Base-by-base conservation (phyloP, 2,329 filamentous ascomycete genomes). In the Chaetothyriales sp. region DNA sequence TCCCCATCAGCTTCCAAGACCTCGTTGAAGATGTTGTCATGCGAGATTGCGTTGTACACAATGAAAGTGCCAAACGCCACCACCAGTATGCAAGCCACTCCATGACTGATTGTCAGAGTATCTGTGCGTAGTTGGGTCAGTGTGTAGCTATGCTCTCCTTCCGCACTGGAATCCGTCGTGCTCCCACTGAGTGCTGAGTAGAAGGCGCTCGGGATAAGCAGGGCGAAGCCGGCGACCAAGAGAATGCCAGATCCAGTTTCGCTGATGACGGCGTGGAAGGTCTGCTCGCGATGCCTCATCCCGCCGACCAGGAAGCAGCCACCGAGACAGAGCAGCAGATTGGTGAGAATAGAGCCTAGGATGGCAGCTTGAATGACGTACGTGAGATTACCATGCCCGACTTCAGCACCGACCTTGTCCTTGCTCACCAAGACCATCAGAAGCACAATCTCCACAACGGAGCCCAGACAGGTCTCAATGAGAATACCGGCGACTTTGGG, bases 291-390 rank as follows among this genome's bases (percentile, higher is more conserved):
- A 28, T 81, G 77, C 49, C 73, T 71, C 36, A 90, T 57, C 7
- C 87, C 86, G 43, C 85, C 85, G 19, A 80, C 76, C 54, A 90
- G 79, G 70, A 94, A 93, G 64, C 86, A 92, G 49, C 82, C 62
- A 0, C 87, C 87, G 22, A 93, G 68, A 59, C 86, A 93, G 1
- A 93, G 72, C 44, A 93, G 68, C 68, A 92, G 76, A 28, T 87
- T 93, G 10, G 87, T 86, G 32, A 94, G 66, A 44, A 93, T 84
- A 0, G 85, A 90, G 36, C 87, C 86, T 0, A 93, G 69, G 50
- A 93, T 89, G 22, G 87, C 86, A 49, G 85, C 85, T 62, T 86
- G 79, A 59, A 93, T 86, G 58, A 92, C 84, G n/a, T 75, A 73
- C 53, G 83, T 68, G 26, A 68, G 54, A 43, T 65, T 62, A n/a